Percentiles rank a stretch among this genome's conserved stretches.
phyloP scores from a whole-genome alignment of 257 asterid species.

The Rauvolfia tetraphylla region DNA sequence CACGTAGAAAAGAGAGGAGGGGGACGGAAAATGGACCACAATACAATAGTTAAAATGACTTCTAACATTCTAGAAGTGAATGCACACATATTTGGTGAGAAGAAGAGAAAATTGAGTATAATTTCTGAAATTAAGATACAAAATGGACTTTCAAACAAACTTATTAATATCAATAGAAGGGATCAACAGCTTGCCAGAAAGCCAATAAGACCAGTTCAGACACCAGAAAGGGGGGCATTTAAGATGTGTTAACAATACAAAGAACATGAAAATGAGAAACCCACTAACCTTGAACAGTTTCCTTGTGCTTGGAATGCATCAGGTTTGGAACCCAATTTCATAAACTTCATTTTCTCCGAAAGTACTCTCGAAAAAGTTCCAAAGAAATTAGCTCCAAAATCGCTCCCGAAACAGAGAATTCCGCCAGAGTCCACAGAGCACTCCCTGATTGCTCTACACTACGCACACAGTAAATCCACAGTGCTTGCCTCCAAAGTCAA shows the following conservation, averaged over 20 bases:
- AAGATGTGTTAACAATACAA: no score
- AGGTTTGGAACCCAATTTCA: slow-evolving; percentile 95
- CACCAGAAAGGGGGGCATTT: no score
- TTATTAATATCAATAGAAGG: not conserved
- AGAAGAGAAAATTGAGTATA: not conserved
- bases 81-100: not conserved
- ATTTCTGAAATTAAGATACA: not conserved
- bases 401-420: not conserved
- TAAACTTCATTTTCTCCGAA: slow-evolving; percentile 61
- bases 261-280: no score
- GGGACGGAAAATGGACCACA: not conserved
- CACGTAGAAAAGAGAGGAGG: not conserved
- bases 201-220: not conserved
- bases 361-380: not conserved
- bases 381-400: slow-evolving; percentile 4
- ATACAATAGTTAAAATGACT: not conserved
- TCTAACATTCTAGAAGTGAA: not conserved
- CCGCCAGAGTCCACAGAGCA: slow-evolving; percentile 6
- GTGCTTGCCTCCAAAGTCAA: not conserved
- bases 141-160: not conserved
- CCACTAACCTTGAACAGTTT: slow-evolving; percentile 63
- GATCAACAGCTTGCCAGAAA: not conserved
- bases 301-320: slow-evolving; percentile 82
- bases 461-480: not conserved
- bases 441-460: slow-evolving; percentile 7